Base-by-base conservation (phyloP, 2,329 filamentous ascomycete genomes). In the Fusarium sp. region DNA sequence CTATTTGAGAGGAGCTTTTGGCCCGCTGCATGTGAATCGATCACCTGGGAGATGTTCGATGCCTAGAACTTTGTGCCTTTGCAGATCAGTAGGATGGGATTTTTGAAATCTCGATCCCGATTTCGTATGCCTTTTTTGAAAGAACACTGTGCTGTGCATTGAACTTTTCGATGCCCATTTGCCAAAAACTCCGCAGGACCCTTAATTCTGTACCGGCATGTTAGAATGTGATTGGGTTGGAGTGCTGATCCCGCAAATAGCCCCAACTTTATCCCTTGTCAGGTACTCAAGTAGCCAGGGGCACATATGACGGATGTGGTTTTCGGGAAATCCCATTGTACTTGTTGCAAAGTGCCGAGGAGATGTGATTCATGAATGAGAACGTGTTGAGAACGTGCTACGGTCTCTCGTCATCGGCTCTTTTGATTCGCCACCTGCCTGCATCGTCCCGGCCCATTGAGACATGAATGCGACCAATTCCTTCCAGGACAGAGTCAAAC, bases 341-440 rank as follows among this genome's bases (percentile, higher is more conserved):
- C 19, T 28, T 37, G 23, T 18, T 4, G 9, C 10, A 10, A 50
- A 50, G 18, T 37, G 21, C n/a, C 19, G 19, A 19, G 30, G 6
- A 23, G 16, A 52, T 19, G 16, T 19, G 23, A 25, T 18, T 52
- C 18, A 41, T 19, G 10, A 19, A 34, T 28, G 39, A 59, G 51
- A 52, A 19, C 49, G 51, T 69, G 48, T 28, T 44, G 44, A 59
- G 54, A 52, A 21, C 49, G 55, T 69, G 48, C 74, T 75, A 74
- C 53, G 55, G 54, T 52, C 49, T 66, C 43, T 58, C 60, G 3
- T 66, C 57, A 44, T 59, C 58, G 28, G 67, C 42, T 25, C 75
- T 69, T 39, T 69, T 73, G 52, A 83, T 81, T 64, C 82, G 77
- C 82, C 81, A 84, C 42, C 82, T 76, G 5, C 81, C 82, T 13